A percentile compares a stretch with the other conserved stretches of the same genome.
phyloP scores from a whole-genome alignment of 352 stramenopile species.

The Phytopythium boreale region DNA sequence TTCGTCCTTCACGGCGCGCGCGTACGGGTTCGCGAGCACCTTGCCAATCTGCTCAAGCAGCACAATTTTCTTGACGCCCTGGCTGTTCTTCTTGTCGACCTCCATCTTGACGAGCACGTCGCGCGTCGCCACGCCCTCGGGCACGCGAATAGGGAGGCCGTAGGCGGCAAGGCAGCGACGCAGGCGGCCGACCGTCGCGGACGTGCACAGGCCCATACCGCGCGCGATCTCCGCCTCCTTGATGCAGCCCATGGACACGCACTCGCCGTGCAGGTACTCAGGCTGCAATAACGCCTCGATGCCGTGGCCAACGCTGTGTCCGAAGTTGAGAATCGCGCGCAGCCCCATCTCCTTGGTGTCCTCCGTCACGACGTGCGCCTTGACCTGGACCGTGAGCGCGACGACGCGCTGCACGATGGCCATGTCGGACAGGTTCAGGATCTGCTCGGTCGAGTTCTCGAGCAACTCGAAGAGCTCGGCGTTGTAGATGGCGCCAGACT shows the following conservation, averaged over 20 bases:
- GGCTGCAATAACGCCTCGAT: conserved; percentile 96
- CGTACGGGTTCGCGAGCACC: conserved; percentile 69
- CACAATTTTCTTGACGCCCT: conserved; percentile 81
- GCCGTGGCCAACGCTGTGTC: conserved; percentile 98
- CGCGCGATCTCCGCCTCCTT: conserved; percentile 95
- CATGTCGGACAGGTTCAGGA: conserved; percentile 62
- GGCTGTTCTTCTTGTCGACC: conserved; percentile 86
- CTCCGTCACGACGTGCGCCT: conserved; percentile 93
- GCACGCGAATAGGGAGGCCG: conserved; percentile 64
- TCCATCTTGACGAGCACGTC: conserved; percentile 84
- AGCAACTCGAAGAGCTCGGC: conserved; percentile 93
- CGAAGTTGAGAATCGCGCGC: conserved; percentile 97
- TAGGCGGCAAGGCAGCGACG: conserved; percentile 68
- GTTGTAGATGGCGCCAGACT: conserved; percentile 96
- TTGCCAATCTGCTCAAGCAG: conserved; percentile 67
- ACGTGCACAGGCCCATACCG: conserved; percentile 68
- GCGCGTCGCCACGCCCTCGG: conserved; percentile 45
- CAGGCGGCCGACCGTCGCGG: conserved; percentile 65
- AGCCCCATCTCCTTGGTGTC: conserved; percentile 96
- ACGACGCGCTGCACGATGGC: conserved; percentile 65
- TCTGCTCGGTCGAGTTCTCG: conserved; percentile 88
- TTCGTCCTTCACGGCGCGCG: conserved; percentile 60
- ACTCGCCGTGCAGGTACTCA: conserved; percentile 96
- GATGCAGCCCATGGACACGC: conserved; percentile 95
- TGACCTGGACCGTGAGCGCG: conserved; percentile 85